Evolutionary conservation across 345 rosid genomes (phyloP).

Genomic region (Excoecaria cochinchinensis): DNA sequence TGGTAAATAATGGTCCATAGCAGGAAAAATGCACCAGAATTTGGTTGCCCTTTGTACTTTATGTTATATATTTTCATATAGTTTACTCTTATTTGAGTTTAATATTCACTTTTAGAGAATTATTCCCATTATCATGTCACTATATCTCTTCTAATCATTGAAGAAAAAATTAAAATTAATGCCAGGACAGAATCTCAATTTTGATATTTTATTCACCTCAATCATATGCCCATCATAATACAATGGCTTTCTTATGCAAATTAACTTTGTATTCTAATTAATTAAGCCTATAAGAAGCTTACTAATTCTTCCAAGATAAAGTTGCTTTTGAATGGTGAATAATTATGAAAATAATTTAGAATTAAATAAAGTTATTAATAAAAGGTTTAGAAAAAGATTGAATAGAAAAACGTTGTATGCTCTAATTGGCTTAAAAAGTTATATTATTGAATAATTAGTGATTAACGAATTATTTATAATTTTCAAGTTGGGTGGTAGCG

Average conservation of each 20-base stretch:
- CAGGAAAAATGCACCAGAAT: conserved; percentile 5
- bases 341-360: neutral
- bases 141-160: conserved; percentile 38
- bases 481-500: no score
- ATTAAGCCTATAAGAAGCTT: neutral
- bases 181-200: conserved; percentile 9
- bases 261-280: neutral
- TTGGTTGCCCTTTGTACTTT: neutral
- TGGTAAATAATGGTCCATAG: conserved; percentile 19
- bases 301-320: neutral
- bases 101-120: conserved; percentile 24
- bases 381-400: neutral
- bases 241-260: conserved; percentile 1
- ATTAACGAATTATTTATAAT: no score
- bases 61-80: neutral
- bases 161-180: conserved; percentile 19
- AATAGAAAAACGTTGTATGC: neutral
- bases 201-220: conserved; percentile 9
- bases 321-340: neutral
- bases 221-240: conserved; percentile 16
- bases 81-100: conserved; percentile 20
- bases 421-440: neutral
- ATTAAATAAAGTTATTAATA: neutral
- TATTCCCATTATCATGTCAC: conserved; percentile 23
- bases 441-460: no score